Evolutionary conservation across 2,329 filamentous ascomycete genomes (phyloP).

Genomic region (Arachnopeziza araneosa): DNA sequence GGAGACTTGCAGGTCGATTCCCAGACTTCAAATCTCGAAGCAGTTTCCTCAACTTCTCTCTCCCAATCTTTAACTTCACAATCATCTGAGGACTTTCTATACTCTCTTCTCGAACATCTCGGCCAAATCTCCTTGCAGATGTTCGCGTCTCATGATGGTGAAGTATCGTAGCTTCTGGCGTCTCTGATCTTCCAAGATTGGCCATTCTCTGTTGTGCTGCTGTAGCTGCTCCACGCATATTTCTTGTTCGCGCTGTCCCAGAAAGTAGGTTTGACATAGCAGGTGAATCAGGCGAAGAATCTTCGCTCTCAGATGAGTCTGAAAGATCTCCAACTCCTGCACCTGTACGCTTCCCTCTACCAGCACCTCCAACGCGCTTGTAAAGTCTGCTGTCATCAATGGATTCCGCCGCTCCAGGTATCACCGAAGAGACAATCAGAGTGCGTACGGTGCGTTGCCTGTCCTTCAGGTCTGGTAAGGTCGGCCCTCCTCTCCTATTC

Average conservation of each 20-base stretch:
- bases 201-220: conserved; percentile 85
- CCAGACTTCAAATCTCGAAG: conserved; percentile 48
- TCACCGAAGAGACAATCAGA: conserved; percentile 82
- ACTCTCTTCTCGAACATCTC: conserved; percentile 72
- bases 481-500: conserved; percentile 86
- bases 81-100: conserved; percentile 59
- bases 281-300: conserved; percentile 81
- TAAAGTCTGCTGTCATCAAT: conserved; percentile 83
- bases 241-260: conserved; percentile 79
- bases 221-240: conserved; percentile 82
- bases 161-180: conserved; percentile 68
- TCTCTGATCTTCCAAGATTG: conserved; percentile 76
- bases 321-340: conserved; percentile 58
- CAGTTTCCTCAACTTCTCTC: conserved; percentile 64
- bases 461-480: conserved; percentile 93
- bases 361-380: conserved; percentile 64
- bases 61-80: conserved; percentile 69
- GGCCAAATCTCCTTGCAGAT: conserved; percentile 51
- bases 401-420: conserved; percentile 76
- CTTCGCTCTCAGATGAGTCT: conserved; percentile 88
- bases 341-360: conserved; percentile 48
- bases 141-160: conserved; percentile 70
- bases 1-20: conserved; percentile 34
- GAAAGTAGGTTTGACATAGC: conserved; percentile 62
- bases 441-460: conserved; percentile 89